Conservation (phyloP, 1,284 basidiomycete species). For the Boletellus dicymbophilus region DNA sequence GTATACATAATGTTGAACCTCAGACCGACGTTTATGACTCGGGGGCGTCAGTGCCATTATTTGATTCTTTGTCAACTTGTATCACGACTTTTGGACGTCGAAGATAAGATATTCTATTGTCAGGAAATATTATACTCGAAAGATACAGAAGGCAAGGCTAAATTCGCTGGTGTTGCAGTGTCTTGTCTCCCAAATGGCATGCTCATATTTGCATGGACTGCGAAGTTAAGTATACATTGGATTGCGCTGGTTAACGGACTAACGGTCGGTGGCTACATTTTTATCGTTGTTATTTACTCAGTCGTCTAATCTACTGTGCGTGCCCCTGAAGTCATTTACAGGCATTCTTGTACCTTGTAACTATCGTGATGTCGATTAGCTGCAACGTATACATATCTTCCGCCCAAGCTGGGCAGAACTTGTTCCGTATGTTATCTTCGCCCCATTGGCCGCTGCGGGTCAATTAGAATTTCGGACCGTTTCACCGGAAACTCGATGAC, state of each 20-base stretch:
- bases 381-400: conserved; percentile 76
- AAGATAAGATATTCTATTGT: no score
- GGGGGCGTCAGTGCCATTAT: conserved; percentile 61
- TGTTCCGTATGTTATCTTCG: conserved; percentile 62
- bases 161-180: conserved; percentile 55
- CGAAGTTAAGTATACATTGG: conserved; percentile 37
- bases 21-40: neutral
- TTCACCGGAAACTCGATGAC: conserved; percentile 57
- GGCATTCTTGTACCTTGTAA: conserved; percentile 71
- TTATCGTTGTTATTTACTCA: neutral
- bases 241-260: conserved; percentile 44
- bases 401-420: conserved; percentile 73
- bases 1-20: conserved; percentile 31
- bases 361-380: conserved; percentile 40
- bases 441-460: no score
- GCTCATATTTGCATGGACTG: conserved; percentile 50
- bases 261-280: conserved; percentile 28
- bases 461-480: no score
- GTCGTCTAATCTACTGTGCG: no score
- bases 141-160: conserved; percentile 63
- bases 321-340: conserved; percentile 49
- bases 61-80: conserved; percentile 57
- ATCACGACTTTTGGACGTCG: conserved; percentile 51
- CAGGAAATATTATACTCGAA: conserved; percentile 32
- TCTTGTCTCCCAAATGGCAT: conserved; percentile 53